Evolutionary conservation across 306 rosid species (phyloP), one percentile per base, ranked within the genome.

Genomic region (Quercus suber): DNA sequence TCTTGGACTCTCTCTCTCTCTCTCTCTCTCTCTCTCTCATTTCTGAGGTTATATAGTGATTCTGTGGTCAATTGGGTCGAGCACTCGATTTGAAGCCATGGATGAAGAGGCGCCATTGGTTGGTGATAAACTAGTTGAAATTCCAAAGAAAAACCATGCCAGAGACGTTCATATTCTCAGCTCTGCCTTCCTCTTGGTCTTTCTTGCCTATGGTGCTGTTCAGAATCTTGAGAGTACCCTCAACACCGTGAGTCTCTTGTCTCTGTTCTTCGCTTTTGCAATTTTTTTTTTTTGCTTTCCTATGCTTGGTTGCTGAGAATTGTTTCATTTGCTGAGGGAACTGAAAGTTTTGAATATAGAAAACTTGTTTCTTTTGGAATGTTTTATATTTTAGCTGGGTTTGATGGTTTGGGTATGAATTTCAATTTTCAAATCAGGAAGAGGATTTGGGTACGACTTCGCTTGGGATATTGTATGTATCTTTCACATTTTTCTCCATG

Each of bases 121-220:
- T 33, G 60, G 68, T 60, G 65, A 68, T 10, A 59, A 79, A 43
- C 77, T 83, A 17, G 30, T 68, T 21, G 73, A 71, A 64, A 31
- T 69, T 5, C 74, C 78, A 0, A 80, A 52, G 78, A 43, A 67
- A 35, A 88, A 81, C 45, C 80, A 82, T 73, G 37, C 89, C 9
- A 84, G 83, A 79, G 97, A 95, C 76, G 86, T 95, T 84, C 92
- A 91, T 55, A 74, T 91, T 55, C 59, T 95, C 67, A 90, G 98
- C 82, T 75, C 78, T 18, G 90, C 97, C 12, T 95, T 92, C 74
- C 85, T 95, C 31, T 82, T 89, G 80, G 82, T 95, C 59, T 95
- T 95, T 67, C 88, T 92, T 3, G 96, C 99, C 33, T 95, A 88
- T 53, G 99, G 99, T 6, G 99, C 99, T 7, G 99, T 91, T 5